phyloP scores from a whole-genome alignment of 73 alveolate species.

The Paramecium caudatum region DNA sequence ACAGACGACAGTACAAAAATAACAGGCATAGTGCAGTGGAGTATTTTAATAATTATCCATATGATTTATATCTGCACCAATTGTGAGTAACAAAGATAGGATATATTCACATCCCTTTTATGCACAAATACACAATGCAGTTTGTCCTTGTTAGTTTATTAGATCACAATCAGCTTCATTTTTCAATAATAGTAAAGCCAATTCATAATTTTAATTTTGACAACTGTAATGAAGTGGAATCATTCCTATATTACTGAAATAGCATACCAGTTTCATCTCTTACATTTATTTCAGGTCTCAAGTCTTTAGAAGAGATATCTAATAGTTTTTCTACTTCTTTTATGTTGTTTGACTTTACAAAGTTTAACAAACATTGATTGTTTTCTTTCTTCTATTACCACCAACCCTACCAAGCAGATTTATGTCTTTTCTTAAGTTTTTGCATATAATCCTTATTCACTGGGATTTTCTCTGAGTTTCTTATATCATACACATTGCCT shows the following conservation, averaged over 20 bases:
- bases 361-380: conserved; percentile 4
- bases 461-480: conserved; percentile 21
- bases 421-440: conserved; percentile 61
- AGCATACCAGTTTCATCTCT: conserved; percentile 52
- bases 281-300: conserved; percentile 67
- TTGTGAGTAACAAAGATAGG: neutral
- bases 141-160: neutral
- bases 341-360: conserved; percentile 45
- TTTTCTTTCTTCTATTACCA: conserved; percentile 72
- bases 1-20: neutral
- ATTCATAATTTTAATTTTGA: conserved; percentile 22
- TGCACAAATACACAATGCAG: conserved; percentile 27
- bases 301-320: conserved; percentile 51
- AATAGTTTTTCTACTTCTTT: conserved; percentile 49
- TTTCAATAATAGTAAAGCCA: conserved; percentile 23
- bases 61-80: conserved; percentile 43
- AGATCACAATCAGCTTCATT: conserved; percentile 54
- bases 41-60: conserved; percentile 28
- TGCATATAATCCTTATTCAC: conserved; percentile 47
- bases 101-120: conserved; percentile 51
- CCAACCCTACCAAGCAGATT: conserved; percentile 76
- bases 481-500: conserved; percentile 50
- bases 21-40: conserved; percentile 50
- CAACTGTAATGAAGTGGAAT: conserved; percentile 72
- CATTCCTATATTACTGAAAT: conserved; percentile 25